A percentile compares a stretch with the other conserved stretches of the same genome.
Conservation (phyloP, 306 rosid species). For the Acacia melanoxylon region DNA sequence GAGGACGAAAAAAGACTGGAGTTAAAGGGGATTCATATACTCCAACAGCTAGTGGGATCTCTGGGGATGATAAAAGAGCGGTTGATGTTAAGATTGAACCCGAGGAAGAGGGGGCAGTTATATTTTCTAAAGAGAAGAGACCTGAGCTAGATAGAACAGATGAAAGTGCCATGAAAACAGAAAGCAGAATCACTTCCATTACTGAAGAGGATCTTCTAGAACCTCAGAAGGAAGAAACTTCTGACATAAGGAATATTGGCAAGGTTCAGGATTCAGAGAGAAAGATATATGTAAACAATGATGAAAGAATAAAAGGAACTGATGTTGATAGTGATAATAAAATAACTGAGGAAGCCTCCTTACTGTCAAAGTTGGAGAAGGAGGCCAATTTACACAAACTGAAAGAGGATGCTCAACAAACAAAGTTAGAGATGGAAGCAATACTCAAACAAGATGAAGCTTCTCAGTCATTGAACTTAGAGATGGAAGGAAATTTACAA, state of each 20-base stretch:
- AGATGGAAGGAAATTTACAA: conserved; percentile 45
- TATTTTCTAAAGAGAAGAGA: conserved; percentile 36
- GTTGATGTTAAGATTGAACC: conserved; percentile 35
- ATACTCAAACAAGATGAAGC: conserved; percentile 51
- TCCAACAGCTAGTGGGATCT: conserved; percentile 48
- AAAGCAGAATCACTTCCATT: conserved; percentile 36
- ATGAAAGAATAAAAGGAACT: conserved; percentile 27
- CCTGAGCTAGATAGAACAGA: conserved; percentile 37
- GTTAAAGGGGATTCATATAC: conserved; percentile 48
- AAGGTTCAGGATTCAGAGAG: conserved; percentile 31
- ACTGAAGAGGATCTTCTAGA: conserved; percentile 38
- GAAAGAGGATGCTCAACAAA: conserved; percentile 44
- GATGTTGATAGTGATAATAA: conserved; percentile 31
- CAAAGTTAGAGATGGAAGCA: conserved; percentile 59
- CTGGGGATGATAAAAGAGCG: conserved; percentile 26
- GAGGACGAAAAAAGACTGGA: conserved; percentile 39
- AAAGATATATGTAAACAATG: conserved; percentile 10
- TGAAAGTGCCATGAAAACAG: conserved; percentile 35
- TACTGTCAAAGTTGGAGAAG: conserved; percentile 33
- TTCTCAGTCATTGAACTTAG: conserved; percentile 40
- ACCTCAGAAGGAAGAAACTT: conserved; percentile 31
- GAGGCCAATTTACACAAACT: neutral
- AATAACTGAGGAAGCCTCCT: conserved; percentile 34
- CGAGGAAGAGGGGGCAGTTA: conserved; percentile 40
- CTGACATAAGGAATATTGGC: conserved; percentile 33